Evolutionary conservation across 768 basidiomycete genomes (phyloP).

Genomic region (Hysterangium stoloniferum): DNA sequence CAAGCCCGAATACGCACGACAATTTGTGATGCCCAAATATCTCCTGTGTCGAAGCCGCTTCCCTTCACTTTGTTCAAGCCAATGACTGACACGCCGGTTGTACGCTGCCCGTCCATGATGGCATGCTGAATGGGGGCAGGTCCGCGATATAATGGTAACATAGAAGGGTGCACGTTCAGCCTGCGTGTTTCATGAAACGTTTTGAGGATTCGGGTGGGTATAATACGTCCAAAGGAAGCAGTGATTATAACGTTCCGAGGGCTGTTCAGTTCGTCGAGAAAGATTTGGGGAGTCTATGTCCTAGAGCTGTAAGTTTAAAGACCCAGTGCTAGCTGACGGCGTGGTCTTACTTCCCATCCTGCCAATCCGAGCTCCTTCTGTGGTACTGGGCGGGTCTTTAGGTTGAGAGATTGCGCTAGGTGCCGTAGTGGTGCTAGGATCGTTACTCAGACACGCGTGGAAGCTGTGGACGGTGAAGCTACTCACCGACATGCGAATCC

Average conservation of each 20-base stretch:
- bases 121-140: slow-evolving; percentile 86
- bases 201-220: slow-evolving; percentile 52
- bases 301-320: slow-evolving; percentile 8
- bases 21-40: slow-evolving; percentile 48
- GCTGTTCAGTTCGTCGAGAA: slow-evolving; percentile 24
- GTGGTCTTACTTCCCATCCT: slow-evolving; percentile 49
- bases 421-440: slow-evolving; percentile 60
- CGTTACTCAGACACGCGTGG: not conserved
- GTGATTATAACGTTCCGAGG: slow-evolving; percentile 62
- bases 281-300: slow-evolving; percentile 32
- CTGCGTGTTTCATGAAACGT: slow-evolving; percentile 51
- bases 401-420: slow-evolving; percentile 42
- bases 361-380: slow-evolving; percentile 50
- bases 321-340: not conserved
- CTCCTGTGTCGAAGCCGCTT: slow-evolving; percentile 73
- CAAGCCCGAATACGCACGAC: slow-evolving; percentile 45
- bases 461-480: slow-evolving; percentile 2
- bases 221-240: slow-evolving; percentile 86
- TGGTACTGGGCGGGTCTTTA: slow-evolving; percentile 59
- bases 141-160: slow-evolving; percentile 82
- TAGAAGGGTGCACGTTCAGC: slow-evolving; percentile 86
- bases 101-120: slow-evolving; percentile 54
- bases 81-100: slow-evolving; percentile 77
- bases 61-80: slow-evolving; percentile 62
- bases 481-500: slow-evolving; percentile 48